These are phyloP conservation scores for Verruconis gallopava DNA, from an alignment of 2,329 filamentous ascomycete species.

Conservation along the genomic window DNA sequence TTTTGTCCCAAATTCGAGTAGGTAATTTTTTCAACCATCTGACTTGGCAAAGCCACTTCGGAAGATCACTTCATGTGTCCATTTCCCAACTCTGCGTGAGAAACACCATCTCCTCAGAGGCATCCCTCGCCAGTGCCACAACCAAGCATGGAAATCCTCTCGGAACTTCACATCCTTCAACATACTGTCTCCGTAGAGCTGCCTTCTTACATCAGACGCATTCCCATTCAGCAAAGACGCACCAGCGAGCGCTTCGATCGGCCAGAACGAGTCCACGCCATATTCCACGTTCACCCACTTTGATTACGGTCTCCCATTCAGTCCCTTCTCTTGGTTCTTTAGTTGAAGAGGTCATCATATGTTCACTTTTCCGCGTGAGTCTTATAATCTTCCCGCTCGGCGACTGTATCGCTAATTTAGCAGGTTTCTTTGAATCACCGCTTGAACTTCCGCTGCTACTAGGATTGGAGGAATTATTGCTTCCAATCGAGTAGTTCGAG, in stretches of 20 bases:
- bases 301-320: slow-evolving; percentile 82
- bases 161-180: too few species aligned
- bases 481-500: slow-evolving; percentile 35
- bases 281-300: slow-evolving; percentile 67
- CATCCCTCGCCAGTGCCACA: too few species aligned
- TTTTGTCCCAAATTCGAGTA: too few species aligned
- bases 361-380: slow-evolving; percentile 68
- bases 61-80: too few species aligned
- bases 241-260: slow-evolving; percentile 75
- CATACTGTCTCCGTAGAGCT: too few species aligned
- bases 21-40: too few species aligned
- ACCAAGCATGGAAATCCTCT: too few species aligned
- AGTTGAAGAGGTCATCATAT: slow-evolving; percentile 32
- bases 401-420: slow-evolving; percentile 88
- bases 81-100: too few species aligned
- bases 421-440: slow-evolving; percentile 56
- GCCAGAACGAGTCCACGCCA: slow-evolving; percentile 75
- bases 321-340: slow-evolving; percentile 58
- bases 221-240: slow-evolving; percentile 82
- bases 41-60: too few species aligned
- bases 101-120: too few species aligned
- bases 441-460: slow-evolving; percentile 33
- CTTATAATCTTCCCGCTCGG: slow-evolving; percentile 90
- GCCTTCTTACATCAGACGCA: slow-evolving; percentile 33
- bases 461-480: slow-evolving; percentile 46